phyloP scores from a whole-genome alignment of 371 early-diverging fungal species.

The Actinomortierella ambigua region DNA sequence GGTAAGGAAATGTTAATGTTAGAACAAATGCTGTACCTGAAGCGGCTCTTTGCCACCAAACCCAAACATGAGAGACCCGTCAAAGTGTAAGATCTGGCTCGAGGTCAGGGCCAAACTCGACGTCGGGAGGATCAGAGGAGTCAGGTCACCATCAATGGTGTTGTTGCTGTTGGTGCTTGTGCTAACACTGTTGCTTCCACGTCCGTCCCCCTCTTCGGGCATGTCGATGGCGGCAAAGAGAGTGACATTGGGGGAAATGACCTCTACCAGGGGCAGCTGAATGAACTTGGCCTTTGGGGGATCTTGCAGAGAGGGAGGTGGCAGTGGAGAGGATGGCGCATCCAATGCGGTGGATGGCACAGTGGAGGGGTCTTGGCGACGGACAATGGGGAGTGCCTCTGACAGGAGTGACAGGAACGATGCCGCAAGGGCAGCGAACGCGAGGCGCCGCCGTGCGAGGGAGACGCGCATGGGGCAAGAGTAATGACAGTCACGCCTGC shows the following conservation, averaged over 20 bases:
- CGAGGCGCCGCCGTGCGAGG: slow-evolving; percentile 6
- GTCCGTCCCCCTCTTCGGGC: neutral
- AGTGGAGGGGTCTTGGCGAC: neutral
- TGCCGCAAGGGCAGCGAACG: neutral
- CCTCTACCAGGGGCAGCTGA: slow-evolving; percentile 31
- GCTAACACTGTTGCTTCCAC: neutral
- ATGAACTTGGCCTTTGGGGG: neutral
- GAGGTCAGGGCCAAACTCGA: slow-evolving; percentile 20
- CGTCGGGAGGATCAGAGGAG: slow-evolving; percentile 23
- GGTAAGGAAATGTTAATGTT: too few relatives aligned
- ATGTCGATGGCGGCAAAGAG: slow-evolving; percentile 33
- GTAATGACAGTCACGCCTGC: neutral
- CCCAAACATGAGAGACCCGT: slow-evolving; percentile 34
- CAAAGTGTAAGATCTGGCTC: slow-evolving; percentile 30
- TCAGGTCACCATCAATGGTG: neutral
- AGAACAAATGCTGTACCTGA: slow-evolving; percentile 26
- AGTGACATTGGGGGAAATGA: slow-evolving; percentile 38
- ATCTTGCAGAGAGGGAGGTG: neutral
- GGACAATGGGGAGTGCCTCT: neutral
- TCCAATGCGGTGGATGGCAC: neutral
- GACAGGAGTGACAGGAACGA: neutral
- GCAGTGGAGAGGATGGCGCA: neutral
- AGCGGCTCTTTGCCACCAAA: slow-evolving; percentile 29
- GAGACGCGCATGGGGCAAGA: neutral
- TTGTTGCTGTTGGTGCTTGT: slow-evolving; percentile 1